Percentiles rank a stretch among this genome's conserved stretches.
phyloP scores from a whole-genome alignment of 371 early-diverging fungal genomes.

The Dentiscutata heterogama region DNA sequence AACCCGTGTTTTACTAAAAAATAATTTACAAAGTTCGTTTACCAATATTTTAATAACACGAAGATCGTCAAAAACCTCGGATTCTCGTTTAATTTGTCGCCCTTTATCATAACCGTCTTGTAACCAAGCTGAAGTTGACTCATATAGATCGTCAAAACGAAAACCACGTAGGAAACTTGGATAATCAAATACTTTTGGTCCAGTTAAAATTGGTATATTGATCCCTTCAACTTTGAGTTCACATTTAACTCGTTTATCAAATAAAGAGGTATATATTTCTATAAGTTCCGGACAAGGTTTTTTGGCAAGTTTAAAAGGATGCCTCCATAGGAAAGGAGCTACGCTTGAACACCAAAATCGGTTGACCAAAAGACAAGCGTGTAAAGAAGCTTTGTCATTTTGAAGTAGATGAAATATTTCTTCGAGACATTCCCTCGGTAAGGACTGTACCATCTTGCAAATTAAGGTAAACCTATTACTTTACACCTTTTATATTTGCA shows the following conservation, averaged over 20 bases:
- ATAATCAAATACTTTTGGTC: slow-evolving; percentile 22
- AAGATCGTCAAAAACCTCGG: slow-evolving; percentile 4
- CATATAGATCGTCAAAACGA: slow-evolving; percentile 24
- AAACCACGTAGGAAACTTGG: slow-evolving; percentile 12
- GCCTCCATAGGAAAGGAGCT: slow-evolving; percentile 11
- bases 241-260: slow-evolving; percentile 9
- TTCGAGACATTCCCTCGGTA: slow-evolving; percentile 27
- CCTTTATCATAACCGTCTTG: slow-evolving; percentile 23
- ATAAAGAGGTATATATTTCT: slow-evolving; percentile 15
- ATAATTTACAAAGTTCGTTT: slow-evolving; percentile 17
- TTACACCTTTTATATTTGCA: too few species aligned
- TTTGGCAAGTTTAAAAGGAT: slow-evolving; percentile 33
- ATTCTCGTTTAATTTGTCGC: neutral
- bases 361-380: slow-evolving; percentile 29
- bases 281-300: neutral
- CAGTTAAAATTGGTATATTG: neutral
- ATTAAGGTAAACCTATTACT: too few species aligned
- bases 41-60: slow-evolving; percentile 8
- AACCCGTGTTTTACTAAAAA: slow-evolving; percentile 5
- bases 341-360: slow-evolving; percentile 24
- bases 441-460: neutral
- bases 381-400: slow-evolving; percentile 32
- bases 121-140: slow-evolving; percentile 21
- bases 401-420: slow-evolving; percentile 15
- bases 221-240: neutral